Evolutionary conservation across 2,329 filamentous ascomycete species (phyloP).

Genomic region (Sarocladiaceae sp.): DNA sequence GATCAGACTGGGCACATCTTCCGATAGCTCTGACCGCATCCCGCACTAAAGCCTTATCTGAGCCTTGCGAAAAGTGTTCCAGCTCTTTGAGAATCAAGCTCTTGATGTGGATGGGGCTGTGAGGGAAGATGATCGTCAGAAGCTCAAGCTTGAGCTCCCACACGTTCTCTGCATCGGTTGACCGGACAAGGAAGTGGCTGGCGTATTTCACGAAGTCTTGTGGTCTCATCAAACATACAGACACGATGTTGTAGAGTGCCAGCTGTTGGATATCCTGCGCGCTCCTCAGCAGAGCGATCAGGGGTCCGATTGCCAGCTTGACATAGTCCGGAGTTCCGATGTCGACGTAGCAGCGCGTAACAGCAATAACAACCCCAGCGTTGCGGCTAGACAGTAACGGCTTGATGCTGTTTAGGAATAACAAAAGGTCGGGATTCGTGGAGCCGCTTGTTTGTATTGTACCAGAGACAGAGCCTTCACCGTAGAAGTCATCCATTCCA

Average conservation of each 20-base stretch:
- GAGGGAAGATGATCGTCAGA: slow-evolving; percentile 84
- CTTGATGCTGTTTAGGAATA: slow-evolving; percentile 75
- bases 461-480: slow-evolving; percentile 49
- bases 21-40: slow-evolving; percentile 93
- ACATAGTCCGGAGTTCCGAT: slow-evolving; percentile 78
- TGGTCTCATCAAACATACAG: slow-evolving; percentile 76
- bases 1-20: slow-evolving; percentile 79
- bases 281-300: slow-evolving; percentile 80
- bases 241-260: slow-evolving; percentile 89
- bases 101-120: slow-evolving; percentile 71
- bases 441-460: slow-evolving; percentile 44
- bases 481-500: slow-evolving; percentile 74
- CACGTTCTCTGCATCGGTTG: slow-evolving; percentile 73
- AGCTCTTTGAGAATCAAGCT: slow-evolving; percentile 87
- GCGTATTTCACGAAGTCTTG: slow-evolving; percentile 82
- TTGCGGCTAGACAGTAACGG: slow-evolving; percentile 91
- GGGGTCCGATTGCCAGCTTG: slow-evolving; percentile 70
- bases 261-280: slow-evolving; percentile 85
- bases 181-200: slow-evolving; percentile 82
- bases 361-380: slow-evolving; percentile 84
- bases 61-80: slow-evolving; percentile 81
- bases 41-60: slow-evolving; percentile 71
- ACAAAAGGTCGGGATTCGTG: slow-evolving; percentile 75
- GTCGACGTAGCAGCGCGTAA: slow-evolving; percentile 79
- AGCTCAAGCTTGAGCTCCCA: slow-evolving; percentile 93